Evolutionary conservation across 768 basidiomycete genomes (phyloP).

Genomic region (Serendipita sp.): DNA sequence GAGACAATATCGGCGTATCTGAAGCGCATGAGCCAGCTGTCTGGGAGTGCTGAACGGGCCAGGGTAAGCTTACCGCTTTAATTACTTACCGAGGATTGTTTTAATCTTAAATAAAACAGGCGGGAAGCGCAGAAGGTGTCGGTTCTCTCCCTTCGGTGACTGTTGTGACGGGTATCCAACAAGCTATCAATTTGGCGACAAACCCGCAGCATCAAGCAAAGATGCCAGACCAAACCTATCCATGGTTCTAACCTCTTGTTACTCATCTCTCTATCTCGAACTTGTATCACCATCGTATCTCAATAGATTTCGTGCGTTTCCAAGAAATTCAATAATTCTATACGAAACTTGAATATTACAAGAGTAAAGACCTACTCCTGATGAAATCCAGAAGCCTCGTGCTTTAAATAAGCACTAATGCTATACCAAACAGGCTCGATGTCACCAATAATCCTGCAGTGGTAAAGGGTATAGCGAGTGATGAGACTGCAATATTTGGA

Average conservation of each 20-base stretch:
- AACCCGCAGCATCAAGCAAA: constrained; percentile 13
- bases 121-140: not conserved
- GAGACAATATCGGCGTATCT: constrained; percentile 53
- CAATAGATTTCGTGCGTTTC: no score
- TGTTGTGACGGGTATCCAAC: constrained; percentile 11
- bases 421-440: no score
- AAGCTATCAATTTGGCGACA: constrained; percentile 19
- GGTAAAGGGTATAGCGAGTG: not conserved
- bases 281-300: no score
- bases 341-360: no score
- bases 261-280: no score
- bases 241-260: constrained; percentile 18
- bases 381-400: no score
- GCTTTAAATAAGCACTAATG: no score
- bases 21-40: constrained; percentile 66
- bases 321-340: no score
- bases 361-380: no score
- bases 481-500: not conserved
- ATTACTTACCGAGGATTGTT: constrained; percentile 15
- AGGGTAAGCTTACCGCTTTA: constrained; percentile 30
- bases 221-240: constrained; percentile 19
- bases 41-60: constrained; percentile 75
- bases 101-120: constrained; percentile 8
- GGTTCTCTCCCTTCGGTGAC: not conserved
- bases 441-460: no score